These are phyloP conservation scores for Mortierella sp. DNA, from an alignment of 371 early-diverging fungal genomes.

Conservation along the genomic window DNA sequence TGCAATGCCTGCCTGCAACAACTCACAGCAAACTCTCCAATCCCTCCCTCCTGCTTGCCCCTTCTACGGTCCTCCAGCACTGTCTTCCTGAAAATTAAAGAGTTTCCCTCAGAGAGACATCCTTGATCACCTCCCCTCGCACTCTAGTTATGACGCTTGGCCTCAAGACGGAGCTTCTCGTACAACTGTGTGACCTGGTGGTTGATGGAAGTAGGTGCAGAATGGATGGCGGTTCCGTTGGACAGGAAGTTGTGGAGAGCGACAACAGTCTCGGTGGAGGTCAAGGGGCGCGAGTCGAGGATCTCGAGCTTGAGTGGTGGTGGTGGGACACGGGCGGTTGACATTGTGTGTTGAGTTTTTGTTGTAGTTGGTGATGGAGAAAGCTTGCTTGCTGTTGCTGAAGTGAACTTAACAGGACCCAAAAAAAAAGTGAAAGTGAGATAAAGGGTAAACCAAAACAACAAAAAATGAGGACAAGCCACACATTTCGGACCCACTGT, in stretches of 20 bases:
- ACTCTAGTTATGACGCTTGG: conserved; percentile 38
- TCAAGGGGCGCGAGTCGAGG: conserved; percentile 30
- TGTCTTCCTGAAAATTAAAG: background rate
- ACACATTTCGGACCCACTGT: conserved; percentile 1
- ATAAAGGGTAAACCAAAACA: background rate
- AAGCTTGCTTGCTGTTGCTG: too few species aligned
- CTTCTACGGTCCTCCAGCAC: background rate
- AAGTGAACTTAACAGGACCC: background rate
- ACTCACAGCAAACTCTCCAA: background rate
- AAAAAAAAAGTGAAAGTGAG: conserved; percentile 12
- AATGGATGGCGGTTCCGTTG: conserved; percentile 56
- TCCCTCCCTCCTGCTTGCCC: background rate
- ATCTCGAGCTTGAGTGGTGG: conserved; percentile 55
- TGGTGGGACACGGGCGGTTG: conserved; percentile 31
- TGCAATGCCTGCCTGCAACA: too few species aligned
- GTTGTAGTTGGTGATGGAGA: background rate
- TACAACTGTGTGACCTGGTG: conserved; percentile 57
- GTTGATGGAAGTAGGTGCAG: conserved; percentile 51
- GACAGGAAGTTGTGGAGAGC: conserved; percentile 44
- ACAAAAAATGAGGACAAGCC: background rate
- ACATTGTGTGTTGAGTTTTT: conserved; percentile 20
- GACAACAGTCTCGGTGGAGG: conserved; percentile 35
- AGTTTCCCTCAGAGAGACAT: background rate
- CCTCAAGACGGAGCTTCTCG: conserved; percentile 49
- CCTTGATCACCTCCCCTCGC: background rate